Conservation (phyloP, 1,284 basidiomycete species). For the Marasmius sp. region DNA sequence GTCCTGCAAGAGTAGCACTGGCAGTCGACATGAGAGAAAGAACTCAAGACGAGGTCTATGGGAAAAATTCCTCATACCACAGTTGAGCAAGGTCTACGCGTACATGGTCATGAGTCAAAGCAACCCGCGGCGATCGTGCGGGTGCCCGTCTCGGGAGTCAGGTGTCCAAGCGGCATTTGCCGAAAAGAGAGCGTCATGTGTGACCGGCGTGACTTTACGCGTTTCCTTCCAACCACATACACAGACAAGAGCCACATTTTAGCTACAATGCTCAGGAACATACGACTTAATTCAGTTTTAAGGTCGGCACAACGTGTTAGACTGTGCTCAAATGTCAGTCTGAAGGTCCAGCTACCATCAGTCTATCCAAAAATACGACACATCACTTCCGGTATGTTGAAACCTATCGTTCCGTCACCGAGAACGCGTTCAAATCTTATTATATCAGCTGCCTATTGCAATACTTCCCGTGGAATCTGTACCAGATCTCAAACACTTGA, state of each 20-base stretch:
- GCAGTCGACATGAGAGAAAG: slow-evolving; percentile 11
- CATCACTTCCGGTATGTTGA: too few species aligned
- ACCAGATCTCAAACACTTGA: not conserved
- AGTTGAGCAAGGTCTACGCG: not conserved
- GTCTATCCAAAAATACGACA: too few species aligned
- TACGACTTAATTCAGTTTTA: too few species aligned
- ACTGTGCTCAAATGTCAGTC: too few species aligned
- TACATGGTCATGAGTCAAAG: not conserved
- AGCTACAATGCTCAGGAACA: too few species aligned
- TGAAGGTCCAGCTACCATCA: too few species aligned
- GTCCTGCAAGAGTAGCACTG: slow-evolving; percentile 36
- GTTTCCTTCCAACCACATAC: too few species aligned
- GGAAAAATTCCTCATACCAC: not conserved
- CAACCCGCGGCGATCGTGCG: not conserved
- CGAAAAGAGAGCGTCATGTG: not conserved
- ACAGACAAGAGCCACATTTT: too few species aligned
- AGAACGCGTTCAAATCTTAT: too few species aligned
- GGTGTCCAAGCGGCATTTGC: not conserved
- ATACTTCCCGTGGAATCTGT: not conserved
- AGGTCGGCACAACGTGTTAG: too few species aligned
- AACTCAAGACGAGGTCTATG: not conserved
- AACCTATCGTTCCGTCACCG: too few species aligned
- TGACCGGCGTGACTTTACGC: not conserved
- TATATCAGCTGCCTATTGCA: not conserved
- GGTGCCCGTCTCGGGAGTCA: not conserved